phyloP scores from a whole-genome alignment of 2,329 filamentous ascomycete genomes.

The Aureobasidium sp. region DNA sequence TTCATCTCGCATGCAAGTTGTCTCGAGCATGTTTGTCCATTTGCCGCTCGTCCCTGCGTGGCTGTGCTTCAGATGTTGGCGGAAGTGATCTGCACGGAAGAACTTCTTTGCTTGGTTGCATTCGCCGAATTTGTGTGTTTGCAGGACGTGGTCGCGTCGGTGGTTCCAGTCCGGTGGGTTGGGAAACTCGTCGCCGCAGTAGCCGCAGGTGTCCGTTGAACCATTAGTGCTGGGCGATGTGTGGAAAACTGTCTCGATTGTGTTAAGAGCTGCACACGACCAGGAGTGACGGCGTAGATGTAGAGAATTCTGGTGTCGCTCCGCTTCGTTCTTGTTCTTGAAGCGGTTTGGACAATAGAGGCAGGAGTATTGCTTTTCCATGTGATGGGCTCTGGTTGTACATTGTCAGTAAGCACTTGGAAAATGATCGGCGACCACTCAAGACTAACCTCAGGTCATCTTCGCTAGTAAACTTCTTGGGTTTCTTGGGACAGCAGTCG shows the following conservation, averaged over 20 bases:
- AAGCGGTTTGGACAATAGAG: conserved; percentile 89
- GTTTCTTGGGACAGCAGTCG: conserved; percentile 94
- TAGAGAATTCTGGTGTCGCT: conserved; percentile 90
- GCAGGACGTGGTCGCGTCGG: conserved; percentile 77
- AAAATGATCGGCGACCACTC: too few relatives aligned
- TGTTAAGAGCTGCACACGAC: conserved; percentile 80
- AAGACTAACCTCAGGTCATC: conserved; percentile 72
- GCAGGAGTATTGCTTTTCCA: conserved; percentile 95
- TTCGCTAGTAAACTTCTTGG: conserved; percentile 82
- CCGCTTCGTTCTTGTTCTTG: conserved; percentile 98
- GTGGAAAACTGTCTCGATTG: conserved; percentile 75
- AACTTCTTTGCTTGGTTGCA: conserved; percentile 99
- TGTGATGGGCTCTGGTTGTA: conserved; percentile 63
- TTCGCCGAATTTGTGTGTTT: conserved; percentile 91
- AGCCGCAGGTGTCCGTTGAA: conserved; percentile 72
- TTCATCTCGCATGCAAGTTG: conserved; percentile 92
- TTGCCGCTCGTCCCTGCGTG: conserved; percentile 94
- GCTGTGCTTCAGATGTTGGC: conserved; percentile 96
- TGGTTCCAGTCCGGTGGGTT: conserved; percentile 85
- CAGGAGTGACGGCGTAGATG: conserved; percentile 89
- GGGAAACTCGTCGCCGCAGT: conserved; percentile 87
- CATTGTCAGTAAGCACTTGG: conserved; percentile 15
- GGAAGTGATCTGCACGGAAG: conserved; percentile 93
- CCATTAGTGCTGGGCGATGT: conserved; percentile 54
- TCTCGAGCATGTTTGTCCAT: conserved; percentile 98